Conservation (phyloP, 2,329 filamentous ascomycete species). For the Leptographium procerum region DNA sequence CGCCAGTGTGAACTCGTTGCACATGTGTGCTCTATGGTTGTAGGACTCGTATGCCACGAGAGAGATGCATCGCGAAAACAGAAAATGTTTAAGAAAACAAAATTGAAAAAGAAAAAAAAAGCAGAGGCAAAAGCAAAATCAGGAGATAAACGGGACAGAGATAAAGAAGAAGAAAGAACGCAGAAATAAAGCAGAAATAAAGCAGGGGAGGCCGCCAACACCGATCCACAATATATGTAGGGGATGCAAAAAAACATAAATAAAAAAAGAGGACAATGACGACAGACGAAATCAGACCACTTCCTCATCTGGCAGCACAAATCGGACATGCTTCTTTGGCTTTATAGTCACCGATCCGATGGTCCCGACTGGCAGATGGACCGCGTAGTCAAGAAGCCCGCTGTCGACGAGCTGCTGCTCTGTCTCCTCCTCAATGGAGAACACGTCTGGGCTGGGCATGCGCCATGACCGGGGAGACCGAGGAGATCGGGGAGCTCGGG, state of each 20-base stretch:
- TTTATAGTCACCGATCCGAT: not conserved
- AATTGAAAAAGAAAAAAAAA: not conserved
- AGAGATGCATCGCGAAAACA: not conserved
- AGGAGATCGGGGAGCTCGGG: constrained; percentile 24
- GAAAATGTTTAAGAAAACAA: not conserved
- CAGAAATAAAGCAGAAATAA: not conserved
- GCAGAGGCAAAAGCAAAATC: not conserved
- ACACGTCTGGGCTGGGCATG: constrained; percentile 47
- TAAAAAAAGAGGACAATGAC: not conserved
- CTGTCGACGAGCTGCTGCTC: constrained; percentile 35
- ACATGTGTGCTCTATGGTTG: not conserved
- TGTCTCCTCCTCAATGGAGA: constrained; percentile 48
- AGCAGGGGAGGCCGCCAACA: not conserved
- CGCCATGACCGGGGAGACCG: constrained; percentile 39
- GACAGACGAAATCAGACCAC: not conserved
- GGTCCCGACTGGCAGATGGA: not conserved
- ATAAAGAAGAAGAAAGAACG: not conserved
- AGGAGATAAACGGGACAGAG: not conserved
- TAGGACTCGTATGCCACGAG: not conserved
- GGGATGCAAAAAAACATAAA: not conserved
- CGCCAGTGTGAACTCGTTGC: not conserved
- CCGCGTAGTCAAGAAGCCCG: not conserved
- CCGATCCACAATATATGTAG: not conserved
- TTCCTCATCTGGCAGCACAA: constrained; percentile 8
- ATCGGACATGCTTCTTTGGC: constrained; percentile 8